These are phyloP conservation scores for Globisporangium megalacanthum DNA, from an alignment of 352 stramenopile species.

Conservation along the genomic window DNA sequence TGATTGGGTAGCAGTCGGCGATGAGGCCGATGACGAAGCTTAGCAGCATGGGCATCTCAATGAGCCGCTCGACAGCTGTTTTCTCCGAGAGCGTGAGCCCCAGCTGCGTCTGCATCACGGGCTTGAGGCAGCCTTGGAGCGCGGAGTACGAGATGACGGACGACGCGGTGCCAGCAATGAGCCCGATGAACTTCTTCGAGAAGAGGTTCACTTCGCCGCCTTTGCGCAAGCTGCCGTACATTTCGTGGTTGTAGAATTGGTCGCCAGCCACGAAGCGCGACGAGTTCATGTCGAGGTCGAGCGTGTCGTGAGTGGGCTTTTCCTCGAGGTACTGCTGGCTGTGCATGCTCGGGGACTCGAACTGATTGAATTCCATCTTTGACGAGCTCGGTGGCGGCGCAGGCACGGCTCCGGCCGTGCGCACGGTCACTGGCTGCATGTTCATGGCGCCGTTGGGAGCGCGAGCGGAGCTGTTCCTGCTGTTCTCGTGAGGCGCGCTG, in stretches of 20 bases:
- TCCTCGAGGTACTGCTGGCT: too few species aligned
- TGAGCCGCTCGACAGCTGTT: slow-evolving; percentile 20
- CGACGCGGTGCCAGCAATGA: slow-evolving; percentile 35
- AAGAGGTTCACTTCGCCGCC: slow-evolving; percentile 35
- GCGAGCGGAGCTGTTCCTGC: too few species aligned
- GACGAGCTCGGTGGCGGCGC: too few species aligned
- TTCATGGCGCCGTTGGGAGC: too few species aligned
- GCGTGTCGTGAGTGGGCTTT: too few species aligned
- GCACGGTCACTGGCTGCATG: too few species aligned
- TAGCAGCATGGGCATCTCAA: slow-evolving; percentile 54
- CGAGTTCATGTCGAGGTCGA: too few species aligned
- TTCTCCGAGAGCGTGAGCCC: slow-evolving; percentile 16
- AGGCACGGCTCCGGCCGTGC: too few species aligned
- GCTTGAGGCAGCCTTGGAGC: slow-evolving; percentile 18
- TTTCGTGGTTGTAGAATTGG: slow-evolving; percentile 43
- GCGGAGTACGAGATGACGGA: slow-evolving; percentile 37
- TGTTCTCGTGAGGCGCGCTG: too few species aligned
- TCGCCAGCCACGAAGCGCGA: slow-evolving; percentile 12
- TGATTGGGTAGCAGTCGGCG: slow-evolving; percentile 76
- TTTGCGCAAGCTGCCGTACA: slow-evolving; percentile 39
- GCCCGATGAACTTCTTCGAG: slow-evolving; percentile 25
- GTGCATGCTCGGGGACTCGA: too few species aligned
- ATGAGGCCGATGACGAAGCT: slow-evolving; percentile 82
- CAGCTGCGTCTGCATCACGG: slow-evolving; percentile 25
- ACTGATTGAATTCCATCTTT: too few species aligned